A percentile compares a stretch with the other conserved stretches of the same genome.
These are phyloP conservation scores for Tuber microsphaerosporum DNA, from an alignment of 495 filamentous ascomycete genomes.

Conservation along the genomic window DNA sequence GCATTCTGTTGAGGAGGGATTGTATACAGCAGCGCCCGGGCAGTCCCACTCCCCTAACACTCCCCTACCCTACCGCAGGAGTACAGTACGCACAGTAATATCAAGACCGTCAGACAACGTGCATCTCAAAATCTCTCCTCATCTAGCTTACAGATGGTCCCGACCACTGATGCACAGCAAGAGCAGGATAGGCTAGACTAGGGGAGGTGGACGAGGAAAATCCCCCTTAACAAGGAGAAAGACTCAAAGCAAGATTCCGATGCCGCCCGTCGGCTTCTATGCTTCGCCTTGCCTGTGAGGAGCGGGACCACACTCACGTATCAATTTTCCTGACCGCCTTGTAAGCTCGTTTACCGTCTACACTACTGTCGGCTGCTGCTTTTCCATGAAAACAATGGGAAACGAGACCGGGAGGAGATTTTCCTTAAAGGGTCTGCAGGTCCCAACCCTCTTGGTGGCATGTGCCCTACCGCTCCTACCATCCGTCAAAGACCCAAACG, in stretches of 20 bases:
- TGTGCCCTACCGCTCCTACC: neutral
- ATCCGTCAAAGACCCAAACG: neutral
- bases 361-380: neutral
- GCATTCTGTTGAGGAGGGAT: neutral
- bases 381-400: neutral
- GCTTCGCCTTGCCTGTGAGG: neutral
- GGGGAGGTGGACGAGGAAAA: neutral
- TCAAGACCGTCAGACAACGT: neutral
- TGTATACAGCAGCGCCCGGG: no score
- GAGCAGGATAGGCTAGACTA: neutral
- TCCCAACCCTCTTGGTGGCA: neutral
- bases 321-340: neutral
- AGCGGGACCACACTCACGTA: neutral
- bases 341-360: neutral
- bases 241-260: neutral
- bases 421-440: neutral
- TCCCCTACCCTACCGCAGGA: neutral
- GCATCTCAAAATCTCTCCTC: neutral
- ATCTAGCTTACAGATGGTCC: neutral
- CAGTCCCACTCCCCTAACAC: neutral
- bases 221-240: neutral
- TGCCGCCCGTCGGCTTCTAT: constrained; percentile 1
- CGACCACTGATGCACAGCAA: neutral
- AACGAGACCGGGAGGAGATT: neutral
- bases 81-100: neutral